A percentile compares a stretch with the other conserved stretches of the same genome.
phyloP scores from a whole-genome alignment of 805 yeast genomes.

The Sungouiozyma intestinalis region DNA sequence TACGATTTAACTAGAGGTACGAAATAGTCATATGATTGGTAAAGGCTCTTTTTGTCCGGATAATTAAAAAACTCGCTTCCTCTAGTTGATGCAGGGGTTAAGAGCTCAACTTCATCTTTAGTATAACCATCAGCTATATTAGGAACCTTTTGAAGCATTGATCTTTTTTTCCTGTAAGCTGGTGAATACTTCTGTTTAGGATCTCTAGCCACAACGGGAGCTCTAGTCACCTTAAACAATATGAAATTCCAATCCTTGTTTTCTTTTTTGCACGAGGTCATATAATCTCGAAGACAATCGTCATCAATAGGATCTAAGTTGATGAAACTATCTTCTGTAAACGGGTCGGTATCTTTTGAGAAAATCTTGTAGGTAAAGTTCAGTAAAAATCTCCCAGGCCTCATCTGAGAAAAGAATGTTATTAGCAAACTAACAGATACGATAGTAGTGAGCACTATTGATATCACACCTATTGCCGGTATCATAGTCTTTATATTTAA shows the following conservation, averaged over 20 bases:
- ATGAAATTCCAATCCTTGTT: conserved; percentile 9
- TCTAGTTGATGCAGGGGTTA: neutral
- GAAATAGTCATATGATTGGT: neutral
- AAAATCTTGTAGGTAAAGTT: neutral
- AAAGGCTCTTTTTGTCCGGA: neutral
- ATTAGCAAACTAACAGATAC: neutral
- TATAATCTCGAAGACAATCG: neutral
- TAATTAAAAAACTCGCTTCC: neutral
- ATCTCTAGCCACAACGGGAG: neutral
- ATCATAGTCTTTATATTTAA: neutral
- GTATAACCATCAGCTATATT: neutral
- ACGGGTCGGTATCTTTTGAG: neutral
- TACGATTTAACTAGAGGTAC: neutral
- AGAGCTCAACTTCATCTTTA: neutral
- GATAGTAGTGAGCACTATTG: neutral
- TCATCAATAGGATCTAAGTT: neutral
- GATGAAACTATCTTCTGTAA: neutral
- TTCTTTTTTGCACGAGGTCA: neutral
- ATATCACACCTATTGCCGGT: neutral
- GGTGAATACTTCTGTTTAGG: conserved; percentile 20
- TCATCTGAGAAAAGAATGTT: neutral
- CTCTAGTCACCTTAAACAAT: neutral
- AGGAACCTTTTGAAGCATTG: neutral
- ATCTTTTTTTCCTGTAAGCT: conserved; percentile 28
- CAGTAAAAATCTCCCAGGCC: neutral